These are phyloP conservation scores for Scytalidium sp. DNA, from an alignment of 2,329 filamentous ascomycete species.

Conservation along the genomic window DNA sequence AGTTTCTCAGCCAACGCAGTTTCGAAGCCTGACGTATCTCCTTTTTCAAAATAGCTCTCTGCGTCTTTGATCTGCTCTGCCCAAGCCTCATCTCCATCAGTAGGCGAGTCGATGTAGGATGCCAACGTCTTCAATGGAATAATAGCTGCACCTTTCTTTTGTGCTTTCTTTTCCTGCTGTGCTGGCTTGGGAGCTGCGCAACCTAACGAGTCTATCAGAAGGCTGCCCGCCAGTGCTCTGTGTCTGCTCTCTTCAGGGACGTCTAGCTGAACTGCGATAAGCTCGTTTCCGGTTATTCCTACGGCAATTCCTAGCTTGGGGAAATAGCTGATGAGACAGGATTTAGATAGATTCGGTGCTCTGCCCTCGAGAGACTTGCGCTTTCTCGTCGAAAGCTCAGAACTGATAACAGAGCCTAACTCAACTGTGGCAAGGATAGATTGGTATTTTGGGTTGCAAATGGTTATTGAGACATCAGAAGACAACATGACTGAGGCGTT, in stretches of 20 bases:
- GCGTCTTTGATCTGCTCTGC: constrained; percentile 18
- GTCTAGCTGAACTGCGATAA: constrained; percentile 70
- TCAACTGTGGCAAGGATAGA: constrained; percentile 41
- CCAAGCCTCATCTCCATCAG: constrained; percentile 13
- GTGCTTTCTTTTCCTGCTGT: constrained; percentile 22
- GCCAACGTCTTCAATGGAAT: constrained; percentile 16
- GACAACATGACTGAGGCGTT: constrained; percentile 62
- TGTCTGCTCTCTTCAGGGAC: constrained; percentile 53
- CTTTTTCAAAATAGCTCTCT: constrained; percentile 31
- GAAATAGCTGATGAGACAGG: constrained; percentile 58
- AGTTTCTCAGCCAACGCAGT: constrained; percentile 33
- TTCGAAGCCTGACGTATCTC: constrained; percentile 38
- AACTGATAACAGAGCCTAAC: constrained; percentile 16
- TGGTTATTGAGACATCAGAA: constrained; percentile 51
- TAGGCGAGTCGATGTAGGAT: constrained; percentile 19
- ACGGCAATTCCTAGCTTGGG: constrained; percentile 64
- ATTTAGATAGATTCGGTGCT: constrained; percentile 17
- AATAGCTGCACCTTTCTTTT: constrained; percentile 13
- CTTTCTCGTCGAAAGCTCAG: constrained; percentile 17
- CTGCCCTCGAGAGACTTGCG: constrained; percentile 18
- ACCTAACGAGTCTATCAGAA: constrained; percentile 72
- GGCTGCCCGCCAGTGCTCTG: constrained; percentile 54
- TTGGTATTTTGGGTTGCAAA: constrained; percentile 69
- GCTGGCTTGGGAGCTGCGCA: constrained; percentile 50
- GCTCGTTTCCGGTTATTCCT: constrained; percentile 58